Evolutionary conservation across 1,139 yeast genomes (phyloP), one percentile per base, ranked within the genome.

Genomic region (Nematodospora anomalae): DNA sequence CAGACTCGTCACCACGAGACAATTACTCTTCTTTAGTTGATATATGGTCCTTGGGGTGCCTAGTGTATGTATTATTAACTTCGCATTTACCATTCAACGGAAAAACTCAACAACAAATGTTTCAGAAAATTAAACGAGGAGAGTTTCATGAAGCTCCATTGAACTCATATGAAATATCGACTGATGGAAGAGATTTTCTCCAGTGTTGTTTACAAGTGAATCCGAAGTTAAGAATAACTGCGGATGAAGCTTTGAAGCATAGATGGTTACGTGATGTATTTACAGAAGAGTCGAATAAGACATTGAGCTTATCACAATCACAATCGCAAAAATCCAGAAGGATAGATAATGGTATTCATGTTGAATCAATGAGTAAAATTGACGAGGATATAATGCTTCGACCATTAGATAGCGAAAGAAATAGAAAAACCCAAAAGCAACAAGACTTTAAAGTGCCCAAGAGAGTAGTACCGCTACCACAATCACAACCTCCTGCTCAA

Each of bases 51-150:
- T 55, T 71, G 26, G 76, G 97, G 0, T 92, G 98, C 58, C 65
- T 92, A 24, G 83, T 89, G 0, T 92, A 88, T 60, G 97, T 92
- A 8, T 78, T 90, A 26, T 62, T 92, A 37, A 90, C 97, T 0
- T 92, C 94, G 0, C 96, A 88, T 67, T 65, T 90, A 41, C 98
- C 98, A 2, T 92, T 92, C 55, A 88, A 90, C 55, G 97, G 97
- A 1, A 76, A 83, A 37, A 87, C 96, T 0, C 97, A 90, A 52
- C 90, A 86, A 16, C 86, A 84, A 45, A 68, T 92, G 56, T 87
- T 86, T 60, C 74, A 74, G 34, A 84, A 84, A 51, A 89, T 90
- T 27, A 74, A 78, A 39, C 64, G 71, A 15, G 97, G 97, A 1
- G 79, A 83, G 25, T 92, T 81, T 54, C 92, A 87, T 52, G 85